Conservation (phyloP, 2,329 filamentous ascomycete species). For the Ceratocystis colombiana region DNA sequence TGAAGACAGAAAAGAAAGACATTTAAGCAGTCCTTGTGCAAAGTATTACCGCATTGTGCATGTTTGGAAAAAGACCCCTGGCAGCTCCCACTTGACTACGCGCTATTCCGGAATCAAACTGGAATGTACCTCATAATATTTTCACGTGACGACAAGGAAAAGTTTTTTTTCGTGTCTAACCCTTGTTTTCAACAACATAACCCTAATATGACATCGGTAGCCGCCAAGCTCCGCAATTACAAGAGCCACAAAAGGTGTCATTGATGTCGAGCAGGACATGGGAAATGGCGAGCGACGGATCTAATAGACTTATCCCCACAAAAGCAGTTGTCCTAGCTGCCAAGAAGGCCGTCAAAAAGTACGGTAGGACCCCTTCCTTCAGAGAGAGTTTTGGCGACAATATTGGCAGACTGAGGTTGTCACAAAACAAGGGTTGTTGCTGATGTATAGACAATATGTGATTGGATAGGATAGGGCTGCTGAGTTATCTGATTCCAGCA, state of each 20-base stretch:
- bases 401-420: too few species aligned
- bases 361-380: neutral
- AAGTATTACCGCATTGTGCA: too few species aligned
- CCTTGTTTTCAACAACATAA: neutral
- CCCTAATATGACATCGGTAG: neutral
- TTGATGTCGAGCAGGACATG: constrained; percentile 9
- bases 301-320: neutral
- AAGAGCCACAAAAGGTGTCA: constrained; percentile 14
- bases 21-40: too few species aligned
- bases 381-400: too few species aligned
- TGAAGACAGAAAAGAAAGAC: too few species aligned
- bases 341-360: too few species aligned
- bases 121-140: too few species aligned
- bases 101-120: too few species aligned
- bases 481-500: neutral
- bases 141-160: neutral
- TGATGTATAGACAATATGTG: constrained; percentile 16
- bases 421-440: constrained; percentile 3
- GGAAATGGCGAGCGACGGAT: constrained; percentile 5
- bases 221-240: neutral
- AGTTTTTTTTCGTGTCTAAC: neutral
- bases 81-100: too few species aligned
- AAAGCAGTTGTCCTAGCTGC: neutral
- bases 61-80: too few species aligned
- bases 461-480: constrained; percentile 6